These are phyloP conservation scores for Chlorella sorokiniana DNA, from an alignment of 139 green algal genomes.

Conservation along the genomic window DNA sequence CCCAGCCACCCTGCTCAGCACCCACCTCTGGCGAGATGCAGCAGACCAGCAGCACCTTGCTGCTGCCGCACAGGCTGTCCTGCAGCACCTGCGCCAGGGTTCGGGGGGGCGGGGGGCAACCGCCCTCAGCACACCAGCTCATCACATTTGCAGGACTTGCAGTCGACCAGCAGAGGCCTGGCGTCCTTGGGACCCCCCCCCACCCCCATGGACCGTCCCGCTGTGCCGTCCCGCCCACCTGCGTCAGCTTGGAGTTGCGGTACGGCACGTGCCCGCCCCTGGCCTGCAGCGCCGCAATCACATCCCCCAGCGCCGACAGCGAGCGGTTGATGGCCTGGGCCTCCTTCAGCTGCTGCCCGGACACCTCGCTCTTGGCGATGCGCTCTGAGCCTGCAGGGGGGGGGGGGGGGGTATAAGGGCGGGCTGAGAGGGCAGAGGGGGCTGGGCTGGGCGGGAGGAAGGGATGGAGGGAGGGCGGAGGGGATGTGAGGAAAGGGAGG, in stretches of 20 bases:
- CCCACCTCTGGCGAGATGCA: conserved; percentile 69
- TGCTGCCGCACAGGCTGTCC: conserved; percentile 39
- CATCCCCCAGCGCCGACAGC: conserved; percentile 75
- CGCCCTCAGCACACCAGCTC: too few species aligned
- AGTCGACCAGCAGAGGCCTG: background rate
- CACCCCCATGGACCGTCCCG: too few species aligned
- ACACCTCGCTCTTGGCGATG: conserved; percentile 52
- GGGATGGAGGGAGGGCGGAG: background rate
- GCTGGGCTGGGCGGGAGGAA: background rate
- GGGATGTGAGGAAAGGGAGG: background rate
- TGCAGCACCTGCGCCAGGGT: conserved; percentile 36
- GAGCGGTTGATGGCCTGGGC: conserved; percentile 88
- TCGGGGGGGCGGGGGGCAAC: too few species aligned
- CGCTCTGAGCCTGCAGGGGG: conserved; percentile 67
- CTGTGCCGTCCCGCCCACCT: conserved; percentile 45
- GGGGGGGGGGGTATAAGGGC: conserved; percentile 30
- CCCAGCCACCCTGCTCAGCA: too few species aligned
- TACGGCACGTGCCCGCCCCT: conserved; percentile 82
- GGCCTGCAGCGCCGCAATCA: conserved; percentile 59
- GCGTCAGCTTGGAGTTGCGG: conserved; percentile 94
- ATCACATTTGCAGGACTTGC: background rate
- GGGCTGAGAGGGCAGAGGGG: background rate
- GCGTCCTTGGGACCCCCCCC: too few species aligned
- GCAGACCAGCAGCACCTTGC: conserved; percentile 72
- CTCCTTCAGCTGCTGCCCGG: conserved; percentile 69